Evolutionary conservation across 176 grass and related monocot genomes (phyloP).

Genomic region (Leersia perrieri): DNA sequence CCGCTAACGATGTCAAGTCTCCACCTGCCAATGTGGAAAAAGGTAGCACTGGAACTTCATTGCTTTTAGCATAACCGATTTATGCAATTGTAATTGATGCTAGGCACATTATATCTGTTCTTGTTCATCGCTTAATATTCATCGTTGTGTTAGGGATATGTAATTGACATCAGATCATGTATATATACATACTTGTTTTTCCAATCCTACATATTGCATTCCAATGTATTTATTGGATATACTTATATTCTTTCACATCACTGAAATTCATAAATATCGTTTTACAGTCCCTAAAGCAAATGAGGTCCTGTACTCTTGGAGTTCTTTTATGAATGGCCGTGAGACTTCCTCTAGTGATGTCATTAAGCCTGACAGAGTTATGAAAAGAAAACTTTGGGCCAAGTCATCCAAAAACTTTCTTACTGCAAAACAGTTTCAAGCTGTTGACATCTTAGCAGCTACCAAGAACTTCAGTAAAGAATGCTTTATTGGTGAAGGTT

Average conservation of each 20-base stretch:
- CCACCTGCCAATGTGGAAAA: conserved; percentile 37
- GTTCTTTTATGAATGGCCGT: conserved; percentile 38
- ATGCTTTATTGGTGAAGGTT: conserved; percentile 79
- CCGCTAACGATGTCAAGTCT: conserved; percentile 27
- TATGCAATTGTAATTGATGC: conserved; percentile 17
- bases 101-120: conserved; percentile 8
- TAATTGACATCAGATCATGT: conserved; percentile 14
- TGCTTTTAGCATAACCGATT: background rate
- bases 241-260: conserved; percentile 28
- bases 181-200: background rate
- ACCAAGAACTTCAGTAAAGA: conserved; percentile 84
- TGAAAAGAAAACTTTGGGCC: conserved; percentile 56
- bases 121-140: conserved; percentile 11
- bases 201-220: background rate
- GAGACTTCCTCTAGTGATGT: conserved; percentile 36
- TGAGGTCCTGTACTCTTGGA: conserved; percentile 43
- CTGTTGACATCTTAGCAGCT: conserved; percentile 63
- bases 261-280: conserved; percentile 25
- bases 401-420: conserved; percentile 67
- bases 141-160: background rate
- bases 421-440: conserved; percentile 65
- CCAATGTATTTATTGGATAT: background rate
- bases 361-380: conserved; percentile 49
- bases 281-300: conserved; percentile 49
- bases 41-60: conserved; percentile 36